Evolutionary conservation across 371 early-diverging fungal genomes (phyloP), one percentile per base, ranked within the genome.

Genomic region (Choanephora cucurbitarum): DNA sequence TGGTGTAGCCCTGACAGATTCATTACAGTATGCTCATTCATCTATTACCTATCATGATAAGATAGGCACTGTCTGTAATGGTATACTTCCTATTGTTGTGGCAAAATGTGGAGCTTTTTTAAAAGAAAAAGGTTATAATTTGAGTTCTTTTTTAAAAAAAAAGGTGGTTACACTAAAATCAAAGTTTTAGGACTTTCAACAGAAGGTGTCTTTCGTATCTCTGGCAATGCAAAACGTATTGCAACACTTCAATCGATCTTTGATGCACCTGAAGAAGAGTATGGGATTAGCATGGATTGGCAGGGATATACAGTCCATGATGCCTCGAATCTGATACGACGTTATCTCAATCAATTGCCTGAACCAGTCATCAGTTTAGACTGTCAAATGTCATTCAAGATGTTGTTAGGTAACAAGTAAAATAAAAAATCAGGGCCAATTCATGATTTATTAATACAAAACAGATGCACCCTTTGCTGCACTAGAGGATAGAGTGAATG

Each of bases 171-270:
- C 34, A n/a, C 19, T n/a, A n/a, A n/a, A n/a, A n/a, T n/a, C n/a
- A n/a, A n/a, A n/a, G n/a, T n/a, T n/a, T n/a, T 66, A 76, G 74
- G 67, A 31, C 52, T 72, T 21, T 49, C 47, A 21, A 62, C 73
- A 47, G 79, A 60, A 70, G 87, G 87, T 10, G 78, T 87, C 39
- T 87, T 87, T 66, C 81, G 87, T 19, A 63, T 87, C 28, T 80
- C 80, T 39, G 87, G 87, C 23, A 84, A 82, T 55, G 73, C 80
- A n/a, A 84, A 84, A 44, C 67, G 87, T 31, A 80, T 87, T 45
- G 60, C 75, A 13, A 70, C 70, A 46, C 60, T 87, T 32, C 87
- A 85, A 58, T 44, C 69, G 8, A 49, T 83, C 24, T 87, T 87
- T 58, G 82, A 85, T 53, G 69, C 75, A 7, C 70, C 79, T 24